Base-by-base conservation (phyloP, 1,284 basidiomycete genomes). In the Pholiota adiposa region DNA sequence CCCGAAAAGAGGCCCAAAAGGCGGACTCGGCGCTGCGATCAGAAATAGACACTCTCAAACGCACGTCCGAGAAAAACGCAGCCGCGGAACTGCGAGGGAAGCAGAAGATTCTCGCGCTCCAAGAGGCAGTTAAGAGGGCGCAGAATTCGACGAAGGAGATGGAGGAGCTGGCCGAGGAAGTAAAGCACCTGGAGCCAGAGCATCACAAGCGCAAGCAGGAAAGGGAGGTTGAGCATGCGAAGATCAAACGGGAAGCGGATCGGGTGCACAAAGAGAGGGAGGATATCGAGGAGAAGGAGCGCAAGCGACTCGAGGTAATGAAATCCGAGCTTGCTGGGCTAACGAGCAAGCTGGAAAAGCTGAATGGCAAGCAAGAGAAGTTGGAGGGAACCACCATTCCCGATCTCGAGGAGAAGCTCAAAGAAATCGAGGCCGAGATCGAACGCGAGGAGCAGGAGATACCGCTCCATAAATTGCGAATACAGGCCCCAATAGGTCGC, bases 81-180 rank as follows among this genome's bases (percentile, higher is more conserved):
- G 79, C 83, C 2, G 81, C 80, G 0, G 92, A 93, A 67, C 78
- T 82, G 19, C 82, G 90, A 9, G 84, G 86, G 8, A 83, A 84
- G 34, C 90, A 93, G 71, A 92, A 91, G 67, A 83, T 88, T 11
- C 80, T 91, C 1, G 88, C 91, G 1, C 74, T 93, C 31, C 89
- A 92, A 69, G 90, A 93, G 68, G 86, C 90, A 1, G 84, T 87
- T 1, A 90, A 89, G 68, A 83, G 89, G 54, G 84, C 89, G 2
- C 80, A 86, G 36, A 82, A 82, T 1, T 79, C 82, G 1, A 81
- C 86, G 6, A 77, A 75, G 49, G 85, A 89, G 52, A 80, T 85
- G 16, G 84, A 89, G 58, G 76, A 79, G 31, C 69, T 75, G 63
- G 78, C 81, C 1, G 69, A 67, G 44, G 80, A 82, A 29, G 73